These are phyloP conservation scores for Extremus antarcticus DNA, from an alignment of 495 filamentous ascomycete species.

Conservation along the genomic window DNA sequence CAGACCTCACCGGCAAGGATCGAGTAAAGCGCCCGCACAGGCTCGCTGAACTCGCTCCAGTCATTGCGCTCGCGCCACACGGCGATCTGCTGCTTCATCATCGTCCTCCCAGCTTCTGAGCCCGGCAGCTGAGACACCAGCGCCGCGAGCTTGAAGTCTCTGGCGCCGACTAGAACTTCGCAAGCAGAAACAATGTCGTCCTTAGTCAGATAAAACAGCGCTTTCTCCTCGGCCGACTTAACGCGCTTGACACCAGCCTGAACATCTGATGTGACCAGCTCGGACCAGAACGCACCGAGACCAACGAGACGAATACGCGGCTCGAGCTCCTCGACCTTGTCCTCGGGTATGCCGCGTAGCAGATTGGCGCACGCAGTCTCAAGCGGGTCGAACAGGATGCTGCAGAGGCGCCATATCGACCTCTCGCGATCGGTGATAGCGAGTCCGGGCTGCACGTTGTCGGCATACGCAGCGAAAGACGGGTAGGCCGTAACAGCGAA, in stretches of 20 bases:
- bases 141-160: constrained; percentile 70
- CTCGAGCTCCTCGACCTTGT: constrained; percentile 38
- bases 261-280: constrained; percentile 48
- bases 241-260: constrained; percentile 31
- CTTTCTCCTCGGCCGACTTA: constrained; percentile 63
- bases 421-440: constrained; percentile 33
- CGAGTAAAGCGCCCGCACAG: constrained; percentile 79
- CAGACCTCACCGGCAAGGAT: constrained; percentile 77
- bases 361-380: constrained; percentile 36
- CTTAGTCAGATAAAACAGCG: constrained; percentile 65
- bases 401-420: constrained; percentile 59
- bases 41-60: constrained; percentile 75
- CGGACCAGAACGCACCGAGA: constrained; percentile 50
- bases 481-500: not conserved
- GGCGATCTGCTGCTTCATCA: constrained; percentile 66
- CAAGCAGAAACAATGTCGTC: constrained; percentile 74
- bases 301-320: constrained; percentile 40
- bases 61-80: constrained; percentile 73
- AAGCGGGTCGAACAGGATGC: constrained; percentile 70
- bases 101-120: constrained; percentile 49
- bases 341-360: constrained; percentile 32
- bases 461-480: not conserved
- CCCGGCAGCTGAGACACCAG: constrained; percentile 59
- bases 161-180: constrained; percentile 55
- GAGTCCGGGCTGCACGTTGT: not conserved